These are phyloP conservation scores for Serendipita vermifera DNA, from an alignment of 768 basidiomycete genomes.

Conservation along the genomic window DNA sequence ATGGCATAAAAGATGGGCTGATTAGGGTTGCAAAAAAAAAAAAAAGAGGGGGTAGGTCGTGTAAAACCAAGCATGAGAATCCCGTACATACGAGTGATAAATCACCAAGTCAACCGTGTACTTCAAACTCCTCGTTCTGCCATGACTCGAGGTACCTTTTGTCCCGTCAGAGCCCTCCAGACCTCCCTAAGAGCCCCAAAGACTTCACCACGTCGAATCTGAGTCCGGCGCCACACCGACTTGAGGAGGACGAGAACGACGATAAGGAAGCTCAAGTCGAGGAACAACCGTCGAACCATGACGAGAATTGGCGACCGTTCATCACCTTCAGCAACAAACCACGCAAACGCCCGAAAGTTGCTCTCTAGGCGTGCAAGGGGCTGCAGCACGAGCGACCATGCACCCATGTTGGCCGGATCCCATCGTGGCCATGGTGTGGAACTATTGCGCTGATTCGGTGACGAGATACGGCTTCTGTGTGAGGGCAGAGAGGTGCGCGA, in stretches of 20 bases:
- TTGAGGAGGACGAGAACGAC: conserved; percentile 47
- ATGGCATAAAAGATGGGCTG: conserved; percentile 63
- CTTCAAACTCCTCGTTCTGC: conserved; percentile 36
- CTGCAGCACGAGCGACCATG: conserved; percentile 64
- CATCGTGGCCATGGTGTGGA: conserved; percentile 24
- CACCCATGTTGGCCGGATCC: conserved; percentile 71
- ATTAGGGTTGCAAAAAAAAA: not conserved
- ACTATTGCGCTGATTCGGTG: not conserved
- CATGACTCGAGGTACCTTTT: conserved; percentile 32
- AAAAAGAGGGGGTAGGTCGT: not conserved
- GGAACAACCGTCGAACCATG: conserved; percentile 56
- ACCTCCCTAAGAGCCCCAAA: conserved; percentile 48
- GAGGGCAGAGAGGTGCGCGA: not conserved
- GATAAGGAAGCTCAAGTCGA: conserved; percentile 66
- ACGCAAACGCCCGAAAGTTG: conserved; percentile 10
- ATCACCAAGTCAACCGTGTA: not conserved
- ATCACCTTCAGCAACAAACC: conserved; percentile 25
- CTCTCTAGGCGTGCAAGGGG: conserved; percentile 39
- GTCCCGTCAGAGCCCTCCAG: conserved; percentile 59
- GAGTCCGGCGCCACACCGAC: conserved; percentile 52
- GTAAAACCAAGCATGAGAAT: conserved; percentile 32
- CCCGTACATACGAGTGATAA: not conserved
- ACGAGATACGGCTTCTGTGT: conserved; percentile 1
- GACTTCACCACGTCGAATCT: conserved; percentile 57
- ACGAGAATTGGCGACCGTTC: conserved; percentile 52